Percentiles rank a stretch among this genome's conserved stretches.
Evolutionary conservation across 1,139 yeast species (phyloP).

Genomic region (Yamadazyma epiphylla): DNA sequence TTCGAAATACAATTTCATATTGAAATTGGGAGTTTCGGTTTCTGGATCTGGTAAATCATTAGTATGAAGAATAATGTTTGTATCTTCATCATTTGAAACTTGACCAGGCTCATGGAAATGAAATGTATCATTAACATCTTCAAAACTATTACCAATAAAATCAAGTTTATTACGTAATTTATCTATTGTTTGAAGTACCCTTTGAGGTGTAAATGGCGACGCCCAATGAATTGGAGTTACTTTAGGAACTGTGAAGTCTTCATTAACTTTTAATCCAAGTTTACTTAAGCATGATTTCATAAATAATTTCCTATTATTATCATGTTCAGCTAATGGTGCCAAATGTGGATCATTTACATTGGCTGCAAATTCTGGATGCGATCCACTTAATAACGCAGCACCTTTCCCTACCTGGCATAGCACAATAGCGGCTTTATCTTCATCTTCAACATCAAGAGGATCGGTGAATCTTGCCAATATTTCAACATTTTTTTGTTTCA

Average conservation of each 20-base stretch:
- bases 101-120: constrained; percentile 29
- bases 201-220: constrained; percentile 23
- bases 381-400: constrained; percentile 71
- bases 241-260: constrained; percentile 50
- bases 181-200: constrained; percentile 22
- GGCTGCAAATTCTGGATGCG: constrained; percentile 86
- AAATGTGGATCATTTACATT: constrained; percentile 19
- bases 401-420: constrained; percentile 72
- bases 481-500: constrained; percentile 53
- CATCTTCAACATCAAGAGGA: constrained; percentile 31
- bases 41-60: constrained; percentile 20
- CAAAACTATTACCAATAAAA: constrained; percentile 37
- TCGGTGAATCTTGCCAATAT: constrained; percentile 65
- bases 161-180: constrained; percentile 38
- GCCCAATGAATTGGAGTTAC: constrained; percentile 60
- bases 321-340: constrained; percentile 14
- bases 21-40: constrained; percentile 73
- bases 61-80: constrained; percentile 13
- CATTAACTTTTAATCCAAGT: constrained; percentile 67
- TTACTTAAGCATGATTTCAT: constrained; percentile 51
- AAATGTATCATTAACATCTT: constrained; percentile 54
- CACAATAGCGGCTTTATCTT: constrained; percentile 70
- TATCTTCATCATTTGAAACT: constrained; percentile 13
- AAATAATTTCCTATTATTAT: constrained; percentile 54
- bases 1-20: constrained; percentile 53